Conservation (phyloP, 139 green algal genomes). For the Gonium pectorale region DNA sequence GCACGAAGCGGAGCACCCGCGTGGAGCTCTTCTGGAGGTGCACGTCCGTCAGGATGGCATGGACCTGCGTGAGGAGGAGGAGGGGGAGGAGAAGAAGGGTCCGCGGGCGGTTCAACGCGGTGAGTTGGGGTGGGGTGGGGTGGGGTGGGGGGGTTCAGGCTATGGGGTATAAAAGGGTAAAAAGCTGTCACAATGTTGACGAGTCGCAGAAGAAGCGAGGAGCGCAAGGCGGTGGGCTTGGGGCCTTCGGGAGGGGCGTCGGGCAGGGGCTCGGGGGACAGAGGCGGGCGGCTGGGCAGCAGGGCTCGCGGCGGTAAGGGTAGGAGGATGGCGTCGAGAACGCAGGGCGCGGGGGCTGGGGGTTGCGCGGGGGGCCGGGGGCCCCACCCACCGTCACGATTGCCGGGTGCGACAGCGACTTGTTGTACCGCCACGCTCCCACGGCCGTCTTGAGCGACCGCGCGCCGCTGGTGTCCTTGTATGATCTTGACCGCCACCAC, state of each 20-base stretch:
- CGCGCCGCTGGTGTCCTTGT: constrained; percentile 31
- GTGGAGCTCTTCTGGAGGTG: constrained; percentile 44
- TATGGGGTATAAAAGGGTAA: too few species aligned
- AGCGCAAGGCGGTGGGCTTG: too few species aligned
- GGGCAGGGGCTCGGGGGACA: too few species aligned
- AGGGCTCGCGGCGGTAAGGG: too few species aligned
- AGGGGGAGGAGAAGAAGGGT: not conserved
- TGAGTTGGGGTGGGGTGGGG: not conserved
- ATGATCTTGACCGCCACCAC: constrained; percentile 49
- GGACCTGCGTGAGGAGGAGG: constrained; percentile 12
- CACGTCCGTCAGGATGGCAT: constrained; percentile 44
- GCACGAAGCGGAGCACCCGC: constrained; percentile 35
- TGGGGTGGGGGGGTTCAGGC: too few species aligned
- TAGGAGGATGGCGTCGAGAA: not conserved
- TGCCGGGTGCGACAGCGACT: constrained; percentile 31
- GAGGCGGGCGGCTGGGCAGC: too few species aligned
- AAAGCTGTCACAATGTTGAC: too few species aligned
- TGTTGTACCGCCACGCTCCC: constrained; percentile 46
- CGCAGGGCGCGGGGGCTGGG: not conserved
- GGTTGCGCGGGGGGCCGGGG: not conserved
- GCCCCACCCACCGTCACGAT: constrained; percentile 27
- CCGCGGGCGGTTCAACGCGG: too few species aligned
- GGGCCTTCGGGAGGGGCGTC: too few species aligned
- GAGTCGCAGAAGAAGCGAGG: too few species aligned
- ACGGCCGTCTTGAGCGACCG: constrained; percentile 34